phyloP scores from a whole-genome alignment of 352 stramenopile genomes.

The Pilasporangium apinafurcum region DNA sequence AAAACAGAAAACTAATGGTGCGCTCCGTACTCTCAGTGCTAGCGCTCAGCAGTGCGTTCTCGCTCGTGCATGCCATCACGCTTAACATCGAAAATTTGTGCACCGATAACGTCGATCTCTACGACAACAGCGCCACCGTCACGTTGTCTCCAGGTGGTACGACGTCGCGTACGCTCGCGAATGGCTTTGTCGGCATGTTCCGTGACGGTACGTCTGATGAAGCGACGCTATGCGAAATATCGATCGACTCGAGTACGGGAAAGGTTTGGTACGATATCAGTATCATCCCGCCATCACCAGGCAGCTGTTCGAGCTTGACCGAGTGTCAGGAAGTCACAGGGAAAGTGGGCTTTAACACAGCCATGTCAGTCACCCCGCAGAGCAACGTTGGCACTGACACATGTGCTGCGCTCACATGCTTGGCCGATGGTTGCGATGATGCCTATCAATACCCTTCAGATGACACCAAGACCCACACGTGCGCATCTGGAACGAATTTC shows the following conservation, averaged over 20 bases:
- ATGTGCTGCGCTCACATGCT: constrained; percentile 37
- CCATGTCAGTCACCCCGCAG: constrained; percentile 43
- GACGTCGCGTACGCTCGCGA: constrained; percentile 28
- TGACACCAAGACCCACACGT: constrained; percentile 56
- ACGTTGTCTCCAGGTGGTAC: constrained; percentile 27
- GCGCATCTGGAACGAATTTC: constrained; percentile 41
- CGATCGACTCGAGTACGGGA: constrained; percentile 21
- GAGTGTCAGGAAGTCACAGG: constrained; percentile 39
- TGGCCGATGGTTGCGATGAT: constrained; percentile 42
- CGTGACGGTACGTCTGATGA: constrained; percentile 31
- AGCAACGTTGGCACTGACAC: constrained; percentile 29
- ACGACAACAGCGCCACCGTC: constrained; percentile 44
- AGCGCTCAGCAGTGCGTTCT: not conserved
- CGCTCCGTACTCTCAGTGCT: not conserved
- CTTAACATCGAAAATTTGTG: constrained; percentile 38
- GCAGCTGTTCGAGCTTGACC: constrained; percentile 30
- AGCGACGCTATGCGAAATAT: constrained; percentile 48
- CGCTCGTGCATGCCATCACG: constrained; percentile 13
- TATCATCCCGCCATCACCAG: constrained; percentile 37
- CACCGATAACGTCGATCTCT: constrained; percentile 39
- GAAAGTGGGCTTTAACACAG: constrained; percentile 53
- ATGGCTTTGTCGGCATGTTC: constrained; percentile 48
- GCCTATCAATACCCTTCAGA: constrained; percentile 57
- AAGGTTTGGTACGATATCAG: constrained; percentile 54
- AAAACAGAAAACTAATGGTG: too few relatives aligned